These are phyloP conservation scores for Blastobotrys persicus DNA, from an alignment of 1,139 yeast species.

Conservation along the genomic window DNA sequence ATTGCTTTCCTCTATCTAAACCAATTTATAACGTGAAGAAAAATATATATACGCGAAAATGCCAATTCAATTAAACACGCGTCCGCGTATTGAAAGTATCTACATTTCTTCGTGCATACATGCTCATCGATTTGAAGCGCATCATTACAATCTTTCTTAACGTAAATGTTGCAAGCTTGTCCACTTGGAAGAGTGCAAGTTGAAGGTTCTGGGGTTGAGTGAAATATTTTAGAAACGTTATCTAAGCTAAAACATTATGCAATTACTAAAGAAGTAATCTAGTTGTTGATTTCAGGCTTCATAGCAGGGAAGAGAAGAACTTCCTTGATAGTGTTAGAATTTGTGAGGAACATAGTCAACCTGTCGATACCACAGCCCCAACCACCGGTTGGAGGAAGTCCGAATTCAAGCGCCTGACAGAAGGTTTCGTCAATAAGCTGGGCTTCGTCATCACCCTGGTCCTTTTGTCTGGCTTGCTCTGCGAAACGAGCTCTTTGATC, in stretches of 20 bases:
- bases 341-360: conserved; percentile 95
- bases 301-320: conserved; percentile 97
- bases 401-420: conserved; percentile 97
- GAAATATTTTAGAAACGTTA: too few species aligned
- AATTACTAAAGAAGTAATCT: conserved; percentile 12
- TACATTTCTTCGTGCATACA: too few species aligned
- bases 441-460: conserved; percentile 98
- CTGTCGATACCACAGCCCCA: conserved; percentile 99
- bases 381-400: conserved; percentile 99
- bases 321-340: conserved; percentile 96
- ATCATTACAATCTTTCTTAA: too few species aligned
- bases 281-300: conserved; percentile 68
- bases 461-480: conserved; percentile 98
- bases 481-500: conserved; percentile 97
- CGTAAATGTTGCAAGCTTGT: too few species aligned
- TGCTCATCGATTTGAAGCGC: too few species aligned
- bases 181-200: too few species aligned
- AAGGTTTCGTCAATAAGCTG: conserved; percentile 94
- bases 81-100: not conserved
- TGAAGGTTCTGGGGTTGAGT: too few species aligned
- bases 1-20: not conserved
- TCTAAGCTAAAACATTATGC: too few species aligned
- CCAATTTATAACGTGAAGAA: not conserved
- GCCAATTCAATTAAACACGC: not conserved
- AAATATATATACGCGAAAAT: not conserved